Evolutionary conservation across 768 basidiomycete species (phyloP).

Genomic region (Calocera viscosa): DNA sequence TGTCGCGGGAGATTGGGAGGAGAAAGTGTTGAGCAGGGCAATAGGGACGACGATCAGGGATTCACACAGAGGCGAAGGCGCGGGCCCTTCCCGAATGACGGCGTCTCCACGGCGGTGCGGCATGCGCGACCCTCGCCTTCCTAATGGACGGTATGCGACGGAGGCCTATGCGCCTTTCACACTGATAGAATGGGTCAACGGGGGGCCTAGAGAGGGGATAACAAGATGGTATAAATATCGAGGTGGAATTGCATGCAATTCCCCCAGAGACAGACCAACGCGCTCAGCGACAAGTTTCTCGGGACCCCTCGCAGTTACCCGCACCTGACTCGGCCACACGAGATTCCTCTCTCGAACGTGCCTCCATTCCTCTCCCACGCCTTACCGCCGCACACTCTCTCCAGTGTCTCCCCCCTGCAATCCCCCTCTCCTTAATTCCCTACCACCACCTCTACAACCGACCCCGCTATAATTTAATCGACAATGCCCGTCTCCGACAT

Average conservation of each 20-base stretch:
- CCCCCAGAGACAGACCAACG: not conserved
- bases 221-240: not conserved
- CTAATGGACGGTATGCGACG: not conserved
- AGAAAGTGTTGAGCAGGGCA: not conserved
- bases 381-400: conserved; percentile 11
- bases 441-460: conserved; percentile 31
- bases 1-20: not conserved
- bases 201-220: not conserved
- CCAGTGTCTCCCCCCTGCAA: conserved; percentile 16
- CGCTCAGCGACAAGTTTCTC: not conserved
- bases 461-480: conserved; percentile 32
- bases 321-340: conserved; percentile 3
- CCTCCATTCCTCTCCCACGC: conserved; percentile 17
- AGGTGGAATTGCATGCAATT: not conserved
- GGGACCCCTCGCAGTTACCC: not conserved
- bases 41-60: not conserved
- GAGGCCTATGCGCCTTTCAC: not conserved
- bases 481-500: conserved; percentile 41
- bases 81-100: not conserved
- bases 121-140: not conserved
- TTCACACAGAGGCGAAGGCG: not conserved
- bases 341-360: conserved; percentile 28
- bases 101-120: not conserved
- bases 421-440: conserved; percentile 13
- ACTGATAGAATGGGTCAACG: not conserved